These are phyloP conservation scores for Strigomonas oncopelti DNA, from an alignment of 208 protist genomes.

Conservation along the genomic window DNA sequence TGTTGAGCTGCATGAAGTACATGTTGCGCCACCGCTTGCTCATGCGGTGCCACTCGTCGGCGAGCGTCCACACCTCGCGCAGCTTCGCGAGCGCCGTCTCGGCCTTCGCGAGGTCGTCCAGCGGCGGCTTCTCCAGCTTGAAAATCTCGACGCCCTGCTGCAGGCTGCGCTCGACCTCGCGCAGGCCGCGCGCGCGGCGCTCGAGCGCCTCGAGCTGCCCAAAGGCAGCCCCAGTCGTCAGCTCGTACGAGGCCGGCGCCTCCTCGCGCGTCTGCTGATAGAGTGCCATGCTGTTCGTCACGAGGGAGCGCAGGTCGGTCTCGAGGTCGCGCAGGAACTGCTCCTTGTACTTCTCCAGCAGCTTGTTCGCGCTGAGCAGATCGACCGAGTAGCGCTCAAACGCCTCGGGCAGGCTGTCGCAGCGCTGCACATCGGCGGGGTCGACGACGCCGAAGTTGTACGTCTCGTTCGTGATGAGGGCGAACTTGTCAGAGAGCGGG, in stretches of 20 bases:
- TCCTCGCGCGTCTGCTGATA: conserved; percentile 83
- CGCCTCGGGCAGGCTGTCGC: conserved; percentile 80
- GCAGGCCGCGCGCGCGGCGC: conserved; percentile 63
- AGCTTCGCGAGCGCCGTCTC: conserved; percentile 85
- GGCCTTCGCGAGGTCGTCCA: conserved; percentile 89
- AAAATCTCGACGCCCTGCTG: conserved; percentile 95
- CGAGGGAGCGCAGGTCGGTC: conserved; percentile 84
- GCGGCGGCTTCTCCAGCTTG: conserved; percentile 84
- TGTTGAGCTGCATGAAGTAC: conserved; percentile 90
- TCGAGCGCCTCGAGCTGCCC: conserved; percentile 71
- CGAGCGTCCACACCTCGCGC: conserved; percentile 88
- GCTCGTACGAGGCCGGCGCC: conserved; percentile 64
- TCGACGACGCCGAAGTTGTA: conserved; percentile 81
- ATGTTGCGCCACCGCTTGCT: conserved; percentile 86
- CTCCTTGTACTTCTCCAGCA: conserved; percentile 92
- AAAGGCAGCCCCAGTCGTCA: conserved; percentile 81
- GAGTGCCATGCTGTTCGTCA: conserved; percentile 76
- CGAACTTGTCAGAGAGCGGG: conserved; percentile 94
- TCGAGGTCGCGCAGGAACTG: conserved; percentile 93
- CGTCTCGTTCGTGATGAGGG: conserved; percentile 85
- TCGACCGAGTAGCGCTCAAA: conserved; percentile 87
- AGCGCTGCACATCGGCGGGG: conserved; percentile 73
- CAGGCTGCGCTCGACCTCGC: conserved; percentile 69
- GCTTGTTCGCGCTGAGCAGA: conserved; percentile 73
- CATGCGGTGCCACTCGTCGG: conserved; percentile 86